Evolutionary conservation across 192 early-diverging fungal genomes (phyloP), one percentile per base, ranked within the genome.

Genomic region (Mortierella antarctica): DNA sequence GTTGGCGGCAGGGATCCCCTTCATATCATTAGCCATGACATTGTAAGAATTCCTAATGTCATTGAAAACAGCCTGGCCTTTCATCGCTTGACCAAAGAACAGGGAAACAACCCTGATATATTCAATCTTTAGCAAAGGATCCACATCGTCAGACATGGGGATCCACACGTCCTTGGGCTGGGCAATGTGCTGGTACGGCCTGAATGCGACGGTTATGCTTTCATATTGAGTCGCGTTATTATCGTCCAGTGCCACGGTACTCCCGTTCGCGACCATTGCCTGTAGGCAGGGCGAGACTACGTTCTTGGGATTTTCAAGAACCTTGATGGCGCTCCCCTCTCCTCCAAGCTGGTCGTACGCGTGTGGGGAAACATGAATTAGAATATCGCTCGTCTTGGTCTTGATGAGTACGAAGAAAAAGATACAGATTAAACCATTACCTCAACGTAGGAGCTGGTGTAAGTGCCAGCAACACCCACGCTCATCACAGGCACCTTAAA

Each of bases 281-380:
- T 82, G 66, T 17, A 83, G 67, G 59, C 86, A 87, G 18, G 86
- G 80, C 0, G 86, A 83, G 15, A 85, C 71, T 7, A 87, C 18
- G 18, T 83, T 78, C 17, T 55, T 31, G 10, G 75, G 60, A 31
- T 83, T 55, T 1, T 71, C 70, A 1, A 84, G 46, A 47, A 80
- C 67, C 11, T 31, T 51, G 31, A 85, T 78, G n/a, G 67, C 52
- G 18, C 53, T 63, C 20, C 67, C 63, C 15, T 76, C 65, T 49
- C 73, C 70, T 20, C 74, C 64, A 39, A 87, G 64, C 83, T 84
- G 53, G 23, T 62, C n/a, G 53, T 44, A 50, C 40, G 12, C 13
- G 48, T 7, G 8, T 23, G 13, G 68, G 18, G 21, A 53, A 7
- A 6, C 15, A 48, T 10, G 14, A 13, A 14, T 63, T 45, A 23